These are phyloP conservation scores for Coemansia asiatica DNA, from an alignment of 192 early-diverging fungal species.

Conservation along the genomic window DNA sequence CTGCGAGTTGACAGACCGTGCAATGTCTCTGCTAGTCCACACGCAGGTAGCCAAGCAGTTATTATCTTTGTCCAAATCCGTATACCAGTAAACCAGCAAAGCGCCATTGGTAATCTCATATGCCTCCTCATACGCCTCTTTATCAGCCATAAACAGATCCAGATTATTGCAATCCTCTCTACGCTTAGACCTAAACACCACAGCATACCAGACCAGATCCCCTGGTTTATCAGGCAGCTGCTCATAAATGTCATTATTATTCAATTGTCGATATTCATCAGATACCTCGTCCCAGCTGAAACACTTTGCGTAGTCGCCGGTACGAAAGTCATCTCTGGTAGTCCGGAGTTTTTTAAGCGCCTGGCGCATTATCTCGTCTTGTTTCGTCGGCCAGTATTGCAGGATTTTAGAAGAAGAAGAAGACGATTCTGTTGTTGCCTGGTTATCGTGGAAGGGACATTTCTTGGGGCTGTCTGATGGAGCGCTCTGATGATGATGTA, in stretches of 20 bases:
- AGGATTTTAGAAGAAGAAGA: too few relatives aligned
- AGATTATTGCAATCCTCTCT: constrained; percentile 35
- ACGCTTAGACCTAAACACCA: constrained; percentile 46
- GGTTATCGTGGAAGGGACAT: constrained; percentile 9
- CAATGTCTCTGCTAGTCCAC: constrained; percentile 39
- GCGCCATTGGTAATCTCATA: constrained; percentile 31
- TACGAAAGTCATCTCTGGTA: constrained; percentile 23
- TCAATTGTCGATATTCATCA: constrained; percentile 8
- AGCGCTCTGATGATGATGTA: background rate
- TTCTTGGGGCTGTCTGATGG: background rate
- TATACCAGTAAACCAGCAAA: constrained; percentile 46
- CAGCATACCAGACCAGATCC: constrained; percentile 32
- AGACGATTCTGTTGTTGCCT: background rate
- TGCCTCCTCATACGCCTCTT: constrained; percentile 41
- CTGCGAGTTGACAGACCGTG: constrained; percentile 39
- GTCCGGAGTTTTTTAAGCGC: constrained; percentile 27
- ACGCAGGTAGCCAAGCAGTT: constrained; percentile 50
- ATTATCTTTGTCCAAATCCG: constrained; percentile 35
- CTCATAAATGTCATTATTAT: background rate
- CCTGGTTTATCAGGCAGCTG: background rate
- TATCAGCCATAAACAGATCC: constrained; percentile 43
- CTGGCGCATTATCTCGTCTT: constrained; percentile 43
- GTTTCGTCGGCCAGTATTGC: constrained; percentile 23
- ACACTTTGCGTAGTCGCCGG: constrained; percentile 30
- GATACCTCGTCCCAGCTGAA: constrained; percentile 46